phyloP scores from a whole-genome alignment of 2,329 filamentous ascomycete species.

The Aspergillaceae sp. region DNA sequence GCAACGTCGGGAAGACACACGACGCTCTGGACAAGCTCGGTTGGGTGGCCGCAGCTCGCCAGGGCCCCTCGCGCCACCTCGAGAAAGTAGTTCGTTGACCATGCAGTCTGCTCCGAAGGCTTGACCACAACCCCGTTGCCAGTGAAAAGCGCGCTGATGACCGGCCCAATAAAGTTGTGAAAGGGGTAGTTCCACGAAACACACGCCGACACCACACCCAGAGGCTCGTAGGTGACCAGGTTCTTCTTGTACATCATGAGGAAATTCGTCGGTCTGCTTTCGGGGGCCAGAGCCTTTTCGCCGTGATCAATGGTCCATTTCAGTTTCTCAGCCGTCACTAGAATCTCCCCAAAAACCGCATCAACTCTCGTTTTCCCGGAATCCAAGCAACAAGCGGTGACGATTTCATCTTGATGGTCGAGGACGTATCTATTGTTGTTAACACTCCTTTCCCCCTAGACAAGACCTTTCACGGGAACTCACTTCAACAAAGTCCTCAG shows the following conservation, averaged over 20 bases:
- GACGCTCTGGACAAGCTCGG: slow-evolving; percentile 72
- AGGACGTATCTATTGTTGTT: slow-evolving; percentile 55
- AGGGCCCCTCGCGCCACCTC: slow-evolving; percentile 71
- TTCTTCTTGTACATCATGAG: slow-evolving; percentile 96
- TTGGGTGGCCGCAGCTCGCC: slow-evolving; percentile 70
- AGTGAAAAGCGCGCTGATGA: slow-evolving; percentile 83
- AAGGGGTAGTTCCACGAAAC: slow-evolving; percentile 98
- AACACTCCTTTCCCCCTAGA: neutral
- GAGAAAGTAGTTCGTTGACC: slow-evolving; percentile 78
- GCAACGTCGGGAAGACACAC: slow-evolving; percentile 83
- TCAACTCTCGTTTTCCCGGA: slow-evolving; percentile 96
- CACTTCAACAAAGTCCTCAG: slow-evolving; percentile 68
- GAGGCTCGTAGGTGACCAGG: slow-evolving; percentile 78
- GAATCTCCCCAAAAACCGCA: slow-evolving; percentile 84
- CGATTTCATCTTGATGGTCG: slow-evolving; percentile 82
- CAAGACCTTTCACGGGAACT: slow-evolving; percentile 4
- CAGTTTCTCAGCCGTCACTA: slow-evolving; percentile 89
- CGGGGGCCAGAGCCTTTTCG: slow-evolving; percentile 66
- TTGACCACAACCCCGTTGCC: slow-evolving; percentile 92
- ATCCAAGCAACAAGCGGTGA: slow-evolving; percentile 76
- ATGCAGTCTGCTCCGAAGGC: slow-evolving; percentile 89
- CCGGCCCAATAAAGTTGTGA: slow-evolving; percentile 85
- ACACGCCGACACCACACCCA: slow-evolving; percentile 84
- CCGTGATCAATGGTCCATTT: slow-evolving; percentile 91
- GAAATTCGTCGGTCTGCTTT: slow-evolving; percentile 72